phyloP scores from a whole-genome alignment of 148 eudicot genomes.

The Fagopyrum tataricum region DNA sequence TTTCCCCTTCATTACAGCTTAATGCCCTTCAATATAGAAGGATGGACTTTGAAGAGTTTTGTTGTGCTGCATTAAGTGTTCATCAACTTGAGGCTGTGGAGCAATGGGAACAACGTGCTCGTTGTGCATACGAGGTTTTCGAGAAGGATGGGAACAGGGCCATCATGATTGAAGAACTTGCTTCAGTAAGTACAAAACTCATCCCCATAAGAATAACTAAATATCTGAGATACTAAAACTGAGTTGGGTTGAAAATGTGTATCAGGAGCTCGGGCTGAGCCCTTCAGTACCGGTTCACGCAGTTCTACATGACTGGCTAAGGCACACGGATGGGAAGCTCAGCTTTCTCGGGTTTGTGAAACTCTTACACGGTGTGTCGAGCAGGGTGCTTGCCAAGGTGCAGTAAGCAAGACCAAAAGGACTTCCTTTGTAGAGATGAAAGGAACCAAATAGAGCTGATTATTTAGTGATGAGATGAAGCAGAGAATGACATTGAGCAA shows the following conservation, averaged over 20 bases:
- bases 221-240: background rate
- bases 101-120: constrained; percentile 54
- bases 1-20: constrained; percentile 30
- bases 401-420: constrained; percentile 12
- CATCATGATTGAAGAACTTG: constrained; percentile 56
- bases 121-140: constrained; percentile 48
- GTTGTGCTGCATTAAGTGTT: constrained; percentile 50
- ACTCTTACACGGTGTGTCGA: constrained; percentile 41
- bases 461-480: background rate
- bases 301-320: constrained; percentile 53
- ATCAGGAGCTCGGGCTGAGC: constrained; percentile 54
- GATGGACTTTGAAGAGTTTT: constrained; percentile 56
- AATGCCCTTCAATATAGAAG: constrained; percentile 45
- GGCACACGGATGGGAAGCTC: constrained; percentile 55
- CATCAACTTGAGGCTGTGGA: constrained; percentile 51
- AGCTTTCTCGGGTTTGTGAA: constrained; percentile 54
- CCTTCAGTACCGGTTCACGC: constrained; percentile 50
- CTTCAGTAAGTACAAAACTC: constrained; percentile 38
- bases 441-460: no score
- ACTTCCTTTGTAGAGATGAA: background rate
- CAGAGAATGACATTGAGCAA: background rate
- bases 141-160: constrained; percentile 55
- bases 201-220: background rate
- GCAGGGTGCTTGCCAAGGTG: constrained; percentile 24
- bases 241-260: background rate